phyloP scores from a whole-genome alignment of 305 asterid species.

The Solanum aculeatissimum region DNA sequence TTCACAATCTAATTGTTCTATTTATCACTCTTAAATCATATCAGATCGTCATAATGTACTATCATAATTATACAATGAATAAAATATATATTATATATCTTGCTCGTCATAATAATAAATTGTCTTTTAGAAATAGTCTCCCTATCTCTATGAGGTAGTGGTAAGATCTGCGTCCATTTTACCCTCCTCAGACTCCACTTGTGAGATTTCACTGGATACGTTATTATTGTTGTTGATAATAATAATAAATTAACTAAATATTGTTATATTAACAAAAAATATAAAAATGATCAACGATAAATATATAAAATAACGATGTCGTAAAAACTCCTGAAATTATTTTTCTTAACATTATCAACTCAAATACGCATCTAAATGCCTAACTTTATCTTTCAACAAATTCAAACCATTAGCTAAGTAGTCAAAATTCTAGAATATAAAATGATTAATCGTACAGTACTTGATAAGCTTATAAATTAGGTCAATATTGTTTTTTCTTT shows the following conservation, averaged over 20 bases:
- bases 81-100: background rate
- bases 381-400: background rate
- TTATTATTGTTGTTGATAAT: too few species aligned
- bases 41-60: background rate
- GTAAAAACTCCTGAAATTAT: accelerated
- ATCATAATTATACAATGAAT: background rate
- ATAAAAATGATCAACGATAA: background rate
- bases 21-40: background rate
- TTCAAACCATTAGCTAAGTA: background rate
- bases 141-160: too few species aligned
- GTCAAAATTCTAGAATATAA: background rate
- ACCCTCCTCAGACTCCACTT: too few species aligned
- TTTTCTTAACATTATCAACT: background rate
- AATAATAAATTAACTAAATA: background rate
- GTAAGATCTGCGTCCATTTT: too few species aligned
- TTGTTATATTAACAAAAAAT: background rate
- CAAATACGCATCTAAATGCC: background rate
- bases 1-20: background rate
- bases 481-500: background rate
- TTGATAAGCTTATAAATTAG: background rate
- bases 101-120: background rate
- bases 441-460: background rate
- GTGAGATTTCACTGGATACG: too few species aligned
- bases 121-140: too few species aligned
- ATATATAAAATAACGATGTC: background rate